Evolutionary conservation across 345 rosid genomes (phyloP).

Genomic region (Kernera saxatilis): DNA sequence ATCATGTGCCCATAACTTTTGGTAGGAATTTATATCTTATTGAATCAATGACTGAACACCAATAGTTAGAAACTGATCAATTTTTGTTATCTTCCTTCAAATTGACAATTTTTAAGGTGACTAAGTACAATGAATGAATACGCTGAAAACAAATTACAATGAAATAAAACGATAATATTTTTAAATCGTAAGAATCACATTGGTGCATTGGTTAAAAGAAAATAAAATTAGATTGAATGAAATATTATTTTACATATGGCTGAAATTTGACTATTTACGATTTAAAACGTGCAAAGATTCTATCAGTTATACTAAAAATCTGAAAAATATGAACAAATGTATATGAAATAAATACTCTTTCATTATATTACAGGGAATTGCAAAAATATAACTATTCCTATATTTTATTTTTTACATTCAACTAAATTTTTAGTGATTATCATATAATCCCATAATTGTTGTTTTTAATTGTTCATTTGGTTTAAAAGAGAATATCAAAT

Average conservation of each 20-base stretch:
- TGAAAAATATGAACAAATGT: background rate
- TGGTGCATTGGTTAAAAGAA: background rate
- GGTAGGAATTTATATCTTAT: background rate
- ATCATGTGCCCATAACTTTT: constrained; percentile 22
- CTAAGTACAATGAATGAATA: background rate
- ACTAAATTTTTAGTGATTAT: background rate
- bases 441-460: too few species aligned
- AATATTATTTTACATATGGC: background rate
- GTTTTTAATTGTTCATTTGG: too few species aligned
- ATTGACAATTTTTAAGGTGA: background rate
- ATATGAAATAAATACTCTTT: background rate
- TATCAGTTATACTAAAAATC: background rate
- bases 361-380: background rate
- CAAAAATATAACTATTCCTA: background rate
- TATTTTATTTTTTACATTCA: background rate
- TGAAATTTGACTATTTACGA: background rate
- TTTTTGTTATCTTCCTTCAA: background rate
- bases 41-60: background rate
- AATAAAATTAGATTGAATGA: background rate
- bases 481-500: too few species aligned
- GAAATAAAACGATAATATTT: background rate
- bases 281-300: background rate
- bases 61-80: background rate
- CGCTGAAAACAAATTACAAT: background rate
- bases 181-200: background rate